These are phyloP conservation scores for Saturnispora zaruensis DNA, from an alignment of 805 yeast species.

Conservation along the genomic window DNA sequence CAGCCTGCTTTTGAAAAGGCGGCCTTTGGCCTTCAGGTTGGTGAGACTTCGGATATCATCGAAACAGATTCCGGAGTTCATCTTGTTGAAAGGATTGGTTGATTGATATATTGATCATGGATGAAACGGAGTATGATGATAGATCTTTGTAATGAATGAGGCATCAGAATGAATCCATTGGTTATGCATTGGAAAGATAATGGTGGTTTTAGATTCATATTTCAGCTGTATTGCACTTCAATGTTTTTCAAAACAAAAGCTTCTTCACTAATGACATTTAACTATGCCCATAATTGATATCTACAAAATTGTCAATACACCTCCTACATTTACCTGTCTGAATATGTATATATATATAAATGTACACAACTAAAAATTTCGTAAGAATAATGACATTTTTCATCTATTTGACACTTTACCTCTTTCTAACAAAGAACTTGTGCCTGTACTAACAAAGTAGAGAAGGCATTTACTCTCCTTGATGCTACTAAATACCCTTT, in stretches of 20 bases:
- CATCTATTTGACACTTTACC: not conserved
- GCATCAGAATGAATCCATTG: too few relatives aligned
- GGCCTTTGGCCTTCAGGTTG: conserved; percentile 70
- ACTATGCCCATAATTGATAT: not conserved
- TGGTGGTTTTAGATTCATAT: too few relatives aligned
- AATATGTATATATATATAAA: not conserved
- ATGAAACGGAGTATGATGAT: too few relatives aligned
- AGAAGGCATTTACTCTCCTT: too few relatives aligned
- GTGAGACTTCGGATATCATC: conserved; percentile 73
- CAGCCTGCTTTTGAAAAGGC: conserved; percentile 91
- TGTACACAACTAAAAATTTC: not conserved
- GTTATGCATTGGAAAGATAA: too few relatives aligned
- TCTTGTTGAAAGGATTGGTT: conserved; percentile 76
- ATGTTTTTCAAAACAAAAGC: not conserved
- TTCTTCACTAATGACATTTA: not conserved
- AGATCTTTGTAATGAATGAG: too few relatives aligned
- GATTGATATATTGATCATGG: conserved; percentile 11
- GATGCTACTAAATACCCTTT: not conserved
- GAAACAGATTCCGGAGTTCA: conserved; percentile 92
- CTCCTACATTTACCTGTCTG: not conserved
- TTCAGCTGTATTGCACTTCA: not conserved
- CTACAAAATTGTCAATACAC: not conserved
- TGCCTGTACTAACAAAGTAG: not conserved
- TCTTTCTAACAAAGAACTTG: not conserved
- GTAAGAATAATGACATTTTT: not conserved